phyloP scores from a whole-genome alignment of 2,329 filamentous ascomycete species.

The Chaetomiaceae sp. region DNA sequence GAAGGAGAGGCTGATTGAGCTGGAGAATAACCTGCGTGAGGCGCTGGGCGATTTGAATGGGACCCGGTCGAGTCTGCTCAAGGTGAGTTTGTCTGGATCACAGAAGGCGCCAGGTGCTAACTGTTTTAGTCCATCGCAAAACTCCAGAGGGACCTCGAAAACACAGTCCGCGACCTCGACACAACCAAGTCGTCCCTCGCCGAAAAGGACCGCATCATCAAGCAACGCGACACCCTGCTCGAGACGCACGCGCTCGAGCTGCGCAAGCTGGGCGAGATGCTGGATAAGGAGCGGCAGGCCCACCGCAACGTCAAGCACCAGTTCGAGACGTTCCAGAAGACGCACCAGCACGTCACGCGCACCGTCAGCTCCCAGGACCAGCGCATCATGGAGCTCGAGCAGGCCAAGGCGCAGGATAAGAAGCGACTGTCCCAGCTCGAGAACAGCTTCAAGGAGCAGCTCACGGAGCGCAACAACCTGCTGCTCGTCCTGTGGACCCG shows the following conservation, averaged over 20 bases:
- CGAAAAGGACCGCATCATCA: constrained; percentile 89
- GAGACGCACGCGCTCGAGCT: constrained; percentile 86
- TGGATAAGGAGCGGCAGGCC: constrained; percentile 83
- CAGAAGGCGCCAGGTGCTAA: constrained; percentile 1
- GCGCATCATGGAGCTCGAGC: constrained; percentile 81
- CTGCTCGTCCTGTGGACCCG: constrained; percentile 87
- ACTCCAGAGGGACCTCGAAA: constrained; percentile 82
- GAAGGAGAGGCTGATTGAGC: constrained; percentile 84
- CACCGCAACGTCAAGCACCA: constrained; percentile 83
- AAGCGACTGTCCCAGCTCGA: constrained; percentile 73
- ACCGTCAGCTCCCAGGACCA: constrained; percentile 82
- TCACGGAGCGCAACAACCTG: constrained; percentile 83
- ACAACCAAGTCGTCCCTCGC: constrained; percentile 68
- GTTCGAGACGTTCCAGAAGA: constrained; percentile 84
- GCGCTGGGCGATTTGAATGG: constrained; percentile 84
- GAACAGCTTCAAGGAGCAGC: constrained; percentile 76
- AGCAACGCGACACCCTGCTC: constrained; percentile 80
- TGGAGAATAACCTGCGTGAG: constrained; percentile 83
- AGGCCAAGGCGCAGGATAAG: constrained; percentile 70
- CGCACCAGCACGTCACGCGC: constrained; percentile 79
- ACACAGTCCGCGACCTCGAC: constrained; percentile 77
- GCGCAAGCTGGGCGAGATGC: constrained; percentile 75
- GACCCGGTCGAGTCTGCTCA: constrained; percentile 78
- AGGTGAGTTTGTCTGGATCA: constrained; percentile 45
- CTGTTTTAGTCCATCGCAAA: constrained; percentile 69